Base-by-base conservation (phyloP, 257 asterid species). In the Ligustrum vulgare region DNA sequence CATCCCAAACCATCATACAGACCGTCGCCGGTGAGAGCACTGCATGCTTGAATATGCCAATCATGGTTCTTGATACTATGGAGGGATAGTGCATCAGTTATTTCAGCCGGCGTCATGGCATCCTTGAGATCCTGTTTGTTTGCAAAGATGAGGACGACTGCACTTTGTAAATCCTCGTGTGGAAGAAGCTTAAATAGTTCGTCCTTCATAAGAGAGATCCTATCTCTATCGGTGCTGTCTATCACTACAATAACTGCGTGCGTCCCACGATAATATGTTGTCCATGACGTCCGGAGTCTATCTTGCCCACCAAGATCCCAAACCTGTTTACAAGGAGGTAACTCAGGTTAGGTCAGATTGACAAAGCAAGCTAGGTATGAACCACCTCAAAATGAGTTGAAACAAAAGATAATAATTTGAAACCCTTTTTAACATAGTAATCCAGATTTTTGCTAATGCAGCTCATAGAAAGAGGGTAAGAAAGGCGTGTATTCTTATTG, bases 231-330 rank as follows among this genome's bases (percentile, higher is more conserved):
- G 0, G 97, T 93, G 90, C 99, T 95, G 90, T 95, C 99, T 37
- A 95, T 93, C 72, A 95, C 98, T 8, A 60, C 91, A 12, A 95
- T 88, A 32, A 95, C 89, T 18, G 99, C 99, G 54, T 95, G 98
- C 43, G 98, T 95, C 71, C 99, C 99, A 0, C 96, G 91, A 56
- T 95, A 95, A 75, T 95, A 95, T 1, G 99, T 93, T 23, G 98
- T 88, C 98, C 97, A 95, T 13, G 98, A 93, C 2, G 97, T 91
- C 77, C 99, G 83, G 37, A 93, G 90, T 78, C 98, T 85, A 3
- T 95, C 99, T 77, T 95, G 99, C 64, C 99, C 99, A 8, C 97
- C 99, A 63, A 95, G 94, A 90, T 93, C 98, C 98, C 98, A 92
- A 28, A 92, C 98, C 98, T 92, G 85, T 75, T 64, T 25, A 23